Conservation (phyloP, 73 alveolate genomes). For the Paraurostyla sp. region DNA sequence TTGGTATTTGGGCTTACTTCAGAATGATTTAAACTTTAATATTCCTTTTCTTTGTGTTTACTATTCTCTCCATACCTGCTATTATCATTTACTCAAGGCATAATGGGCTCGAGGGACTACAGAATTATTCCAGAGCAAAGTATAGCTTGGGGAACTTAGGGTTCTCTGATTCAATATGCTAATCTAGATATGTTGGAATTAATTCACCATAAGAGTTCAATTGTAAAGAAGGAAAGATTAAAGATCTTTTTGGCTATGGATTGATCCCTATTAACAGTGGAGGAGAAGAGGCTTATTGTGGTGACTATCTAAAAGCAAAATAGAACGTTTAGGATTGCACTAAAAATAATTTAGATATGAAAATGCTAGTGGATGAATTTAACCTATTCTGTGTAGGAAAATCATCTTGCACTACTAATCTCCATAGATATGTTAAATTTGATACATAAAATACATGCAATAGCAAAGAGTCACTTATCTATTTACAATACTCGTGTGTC, state of each 20-base stretch:
- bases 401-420: background rate
- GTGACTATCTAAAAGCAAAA: constrained; percentile 15
- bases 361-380: constrained; percentile 1
- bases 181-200: constrained; percentile 27
- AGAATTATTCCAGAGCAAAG: constrained; percentile 31
- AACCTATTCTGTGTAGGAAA: constrained; percentile 45
- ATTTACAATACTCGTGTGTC: constrained; percentile 50
- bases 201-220: background rate
- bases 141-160: constrained; percentile 74
- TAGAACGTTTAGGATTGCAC: constrained; percentile 1
- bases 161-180: constrained; percentile 56
- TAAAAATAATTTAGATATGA: background rate
- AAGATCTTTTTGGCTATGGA: background rate
- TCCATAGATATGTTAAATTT: background rate
- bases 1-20: constrained; percentile 70
- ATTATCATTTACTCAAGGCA: constrained; percentile 34
- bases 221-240: constrained; percentile 52
- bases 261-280: constrained; percentile 1
- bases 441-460: background rate
- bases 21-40: constrained; percentile 46
- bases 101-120: constrained; percentile 47
- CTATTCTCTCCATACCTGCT: constrained; percentile 69
- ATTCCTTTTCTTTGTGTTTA: constrained; percentile 32
- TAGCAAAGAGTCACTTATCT: constrained; percentile 26
- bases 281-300: constrained; percentile 40